Evolutionary conservation across 768 basidiomycete genomes (phyloP), one percentile per base, ranked within the genome.

Genomic region (Rubroboletus pulcherrimus): DNA sequence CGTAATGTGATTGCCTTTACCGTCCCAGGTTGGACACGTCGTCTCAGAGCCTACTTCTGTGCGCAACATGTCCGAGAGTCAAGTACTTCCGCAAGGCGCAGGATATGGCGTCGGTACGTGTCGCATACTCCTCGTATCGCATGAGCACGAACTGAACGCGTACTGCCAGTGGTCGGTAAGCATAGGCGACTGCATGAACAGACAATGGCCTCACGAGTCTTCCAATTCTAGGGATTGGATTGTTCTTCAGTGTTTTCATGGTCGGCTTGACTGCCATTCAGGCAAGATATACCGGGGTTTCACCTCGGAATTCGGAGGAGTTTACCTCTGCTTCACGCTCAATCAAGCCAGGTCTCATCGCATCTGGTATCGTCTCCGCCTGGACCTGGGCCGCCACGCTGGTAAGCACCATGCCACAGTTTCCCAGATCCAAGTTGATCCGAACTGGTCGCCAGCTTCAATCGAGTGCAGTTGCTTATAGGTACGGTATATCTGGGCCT

Each of bases 301-400:
- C 89, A 5, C 86, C 88, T 17, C 82, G 81, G 55, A 86, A 80
- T 57, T 84, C 91, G 0, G 92, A 94, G 69, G 90, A 92, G 66
- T 92, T 92, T 62, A 87, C 83, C 51, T 87, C 84, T 58, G 90
- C 91, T 8, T 91, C 88, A 1, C 78, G 91, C 33, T 86, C 86
- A 53, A 81, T 96, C 52, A 94, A 94, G 61, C 92, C 95, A 8
- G 94, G 94, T 12, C 77, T 98, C 43, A 94, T 97, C 55, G 93
- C 93, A 0, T 84, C 91, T 30, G 94, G 94, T 2, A 95, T 97
- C 56, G 93, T 96, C 21, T 88, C 86, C 19, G 92, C 93, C 0
- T 95, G 93, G 92, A 93, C 91, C n/a, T 90, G 86, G 80, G 88
- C 87, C 3, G 89, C 88, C 19, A 91, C 88, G 0, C 71, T 90